These are phyloP conservation scores for Sungouiozyma intestinalis DNA, from an alignment of 805 yeast genomes.

Conservation along the genomic window DNA sequence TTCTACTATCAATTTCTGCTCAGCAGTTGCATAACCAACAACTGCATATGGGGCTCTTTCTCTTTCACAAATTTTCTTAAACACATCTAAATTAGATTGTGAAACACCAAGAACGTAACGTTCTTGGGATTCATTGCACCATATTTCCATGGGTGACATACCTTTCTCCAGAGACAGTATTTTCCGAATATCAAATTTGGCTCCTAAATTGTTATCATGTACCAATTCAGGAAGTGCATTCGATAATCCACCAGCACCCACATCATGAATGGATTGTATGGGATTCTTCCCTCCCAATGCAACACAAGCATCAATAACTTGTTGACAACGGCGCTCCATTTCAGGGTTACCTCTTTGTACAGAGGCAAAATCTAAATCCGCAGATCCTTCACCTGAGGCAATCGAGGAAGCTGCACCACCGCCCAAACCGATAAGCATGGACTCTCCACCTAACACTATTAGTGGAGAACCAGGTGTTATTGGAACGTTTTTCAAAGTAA, in stretches of 20 bases:
- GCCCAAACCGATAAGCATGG: slow-evolving; percentile 96
- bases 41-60: slow-evolving; percentile 96
- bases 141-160: slow-evolving; percentile 98
- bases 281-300: slow-evolving; percentile 70
- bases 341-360: slow-evolving; percentile 99
- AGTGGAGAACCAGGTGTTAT: slow-evolving; percentile 88
- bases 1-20: slow-evolving; percentile 68
- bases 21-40: slow-evolving; percentile 88
- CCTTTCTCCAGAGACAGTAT: slow-evolving; percentile 89
- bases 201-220: slow-evolving; percentile 95
- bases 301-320: slow-evolving; percentile 90
- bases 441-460: slow-evolving; percentile 94
- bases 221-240: slow-evolving; percentile 96
- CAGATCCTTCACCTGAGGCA: slow-evolving; percentile 94
- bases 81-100: slow-evolving; percentile 59
- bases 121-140: slow-evolving; percentile 99
- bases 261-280: slow-evolving; percentile 93
- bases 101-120: slow-evolving; percentile 91
- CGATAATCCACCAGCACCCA: slow-evolving; percentile 98
- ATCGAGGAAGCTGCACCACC: slow-evolving; percentile 99
- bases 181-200: slow-evolving; percentile 80
- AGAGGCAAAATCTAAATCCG: slow-evolving; percentile 93
- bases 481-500: slow-evolving; percentile 76
- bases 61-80: slow-evolving; percentile 75
- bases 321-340: slow-evolving; percentile 98